phyloP scores from a whole-genome alignment of 306 rosid genomes.

The Sophora flavescens region DNA sequence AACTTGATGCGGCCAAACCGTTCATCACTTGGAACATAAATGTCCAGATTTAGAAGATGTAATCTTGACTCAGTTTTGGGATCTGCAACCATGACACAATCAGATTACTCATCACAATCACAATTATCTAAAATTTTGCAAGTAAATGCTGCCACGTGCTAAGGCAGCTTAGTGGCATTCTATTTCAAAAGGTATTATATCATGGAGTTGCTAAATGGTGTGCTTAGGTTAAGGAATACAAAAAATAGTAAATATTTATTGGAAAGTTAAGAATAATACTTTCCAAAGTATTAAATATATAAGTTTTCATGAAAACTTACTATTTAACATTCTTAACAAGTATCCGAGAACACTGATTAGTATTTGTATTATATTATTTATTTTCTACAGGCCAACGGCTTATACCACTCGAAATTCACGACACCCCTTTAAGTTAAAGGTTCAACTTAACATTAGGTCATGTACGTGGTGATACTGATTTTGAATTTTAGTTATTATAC shows the following conservation, averaged over 20 bases:
- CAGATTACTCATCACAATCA: neutral
- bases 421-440: neutral
- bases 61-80: constrained; percentile 75
- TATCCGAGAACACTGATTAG: too few relatives aligned
- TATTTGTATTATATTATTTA: too few relatives aligned
- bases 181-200: neutral
- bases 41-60: constrained; percentile 68
- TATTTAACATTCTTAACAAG: too few relatives aligned
- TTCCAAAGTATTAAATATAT: too few relatives aligned
- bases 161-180: neutral
- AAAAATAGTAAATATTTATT: too few relatives aligned
- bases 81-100: constrained; percentile 64
- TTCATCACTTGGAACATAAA: constrained; percentile 92
- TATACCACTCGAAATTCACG: neutral
- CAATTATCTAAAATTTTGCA: neutral
- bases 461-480: too few relatives aligned
- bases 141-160: neutral
- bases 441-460: too few relatives aligned
- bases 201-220: too few relatives aligned
- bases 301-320: too few relatives aligned
- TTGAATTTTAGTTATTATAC: too few relatives aligned
- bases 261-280: too few relatives aligned
- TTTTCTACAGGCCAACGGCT: neutral
- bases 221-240: too few relatives aligned
- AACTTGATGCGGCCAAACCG: constrained; percentile 75